Percentiles rank a stretch among this genome's conserved stretches.
phyloP scores from a whole-genome alignment of 192 early-diverging fungal genomes.

The Coemansia sp. region DNA sequence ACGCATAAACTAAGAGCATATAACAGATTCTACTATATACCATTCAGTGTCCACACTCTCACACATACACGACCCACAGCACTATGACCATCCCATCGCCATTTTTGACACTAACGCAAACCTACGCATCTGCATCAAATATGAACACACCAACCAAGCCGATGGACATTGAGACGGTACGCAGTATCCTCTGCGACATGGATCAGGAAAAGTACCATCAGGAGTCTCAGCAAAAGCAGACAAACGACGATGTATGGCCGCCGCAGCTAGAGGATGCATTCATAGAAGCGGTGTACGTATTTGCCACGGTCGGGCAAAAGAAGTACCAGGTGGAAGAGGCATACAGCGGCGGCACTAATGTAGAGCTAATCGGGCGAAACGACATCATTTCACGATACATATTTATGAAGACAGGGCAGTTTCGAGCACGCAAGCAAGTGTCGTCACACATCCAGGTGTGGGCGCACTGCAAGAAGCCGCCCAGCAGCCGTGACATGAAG shows the following conservation, averaged over 20 bases:
- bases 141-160: background rate
- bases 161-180: slow-evolving; percentile 44
- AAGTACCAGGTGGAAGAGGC: slow-evolving; percentile 50
- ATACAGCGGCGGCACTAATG: slow-evolving; percentile 8
- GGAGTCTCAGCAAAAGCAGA: slow-evolving; percentile 18
- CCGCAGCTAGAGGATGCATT: slow-evolving; percentile 35
- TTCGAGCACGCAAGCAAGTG: slow-evolving; percentile 74
- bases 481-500: slow-evolving; percentile 43
- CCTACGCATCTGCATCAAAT: background rate
- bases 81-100: background rate
- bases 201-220: slow-evolving; percentile 30
- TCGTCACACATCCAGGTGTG: slow-evolving; percentile 79
- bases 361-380: slow-evolving; percentile 61
- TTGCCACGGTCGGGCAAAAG: slow-evolving; percentile 40
- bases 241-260: slow-evolving; percentile 46
- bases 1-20: background rate
- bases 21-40: background rate
- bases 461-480: slow-evolving; percentile 66
- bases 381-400: slow-evolving; percentile 76
- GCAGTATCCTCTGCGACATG: slow-evolving; percentile 25
- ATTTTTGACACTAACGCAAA: background rate
- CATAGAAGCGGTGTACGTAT: slow-evolving; percentile 30
- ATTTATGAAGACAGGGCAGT: slow-evolving; percentile 63
- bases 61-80: background rate
- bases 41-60: background rate